phyloP scores from a whole-genome alignment of 2,329 filamentous ascomycete species.

The Ophiobolus disseminans region DNA sequence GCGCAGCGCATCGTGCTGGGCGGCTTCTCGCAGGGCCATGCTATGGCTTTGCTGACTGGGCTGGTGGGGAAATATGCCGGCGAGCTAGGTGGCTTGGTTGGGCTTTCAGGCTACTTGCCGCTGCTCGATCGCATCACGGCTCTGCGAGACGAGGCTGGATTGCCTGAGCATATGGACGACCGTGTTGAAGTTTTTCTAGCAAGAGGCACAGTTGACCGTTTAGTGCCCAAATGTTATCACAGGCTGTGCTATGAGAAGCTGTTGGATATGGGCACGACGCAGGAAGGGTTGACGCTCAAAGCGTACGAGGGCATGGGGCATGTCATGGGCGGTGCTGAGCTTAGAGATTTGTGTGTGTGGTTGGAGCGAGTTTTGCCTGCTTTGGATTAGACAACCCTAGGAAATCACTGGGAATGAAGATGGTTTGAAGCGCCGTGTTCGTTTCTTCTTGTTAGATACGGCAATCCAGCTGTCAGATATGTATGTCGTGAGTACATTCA shows the following conservation, averaged over 20 bases:
- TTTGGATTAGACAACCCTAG: no score
- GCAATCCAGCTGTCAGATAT: no score
- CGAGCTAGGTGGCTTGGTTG: conserved; percentile 51
- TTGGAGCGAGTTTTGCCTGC: conserved; percentile 51
- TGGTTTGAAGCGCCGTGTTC: no score
- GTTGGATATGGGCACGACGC: conserved; percentile 48
- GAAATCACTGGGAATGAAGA: no score
- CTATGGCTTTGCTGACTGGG: conserved; percentile 53
- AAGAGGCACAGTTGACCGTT: conserved; percentile 56
- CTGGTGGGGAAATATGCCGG: conserved; percentile 52
- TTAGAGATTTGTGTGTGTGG: conserved; percentile 56
- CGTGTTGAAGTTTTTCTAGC: conserved; percentile 55
- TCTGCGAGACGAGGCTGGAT: conserved; percentile 47
- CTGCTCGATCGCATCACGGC: conserved; percentile 48
- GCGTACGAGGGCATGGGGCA: conserved; percentile 60
- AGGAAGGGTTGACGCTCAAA: conserved; percentile 50
- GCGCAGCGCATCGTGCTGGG: conserved; percentile 55
- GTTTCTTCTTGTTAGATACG: no score
- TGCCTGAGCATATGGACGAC: conserved; percentile 43
- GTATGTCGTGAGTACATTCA: no score
- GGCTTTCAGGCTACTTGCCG: conserved; percentile 58
- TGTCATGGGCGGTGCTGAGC: conserved; percentile 50
- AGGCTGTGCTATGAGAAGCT: conserved; percentile 53
- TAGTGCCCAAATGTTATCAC: conserved; percentile 56
- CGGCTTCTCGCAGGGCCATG: conserved; percentile 59